Evolutionary conservation across 176 grass and related monocot genomes (phyloP), one percentile per base, ranked within the genome.

Genomic region (Raddia guianensis): DNA sequence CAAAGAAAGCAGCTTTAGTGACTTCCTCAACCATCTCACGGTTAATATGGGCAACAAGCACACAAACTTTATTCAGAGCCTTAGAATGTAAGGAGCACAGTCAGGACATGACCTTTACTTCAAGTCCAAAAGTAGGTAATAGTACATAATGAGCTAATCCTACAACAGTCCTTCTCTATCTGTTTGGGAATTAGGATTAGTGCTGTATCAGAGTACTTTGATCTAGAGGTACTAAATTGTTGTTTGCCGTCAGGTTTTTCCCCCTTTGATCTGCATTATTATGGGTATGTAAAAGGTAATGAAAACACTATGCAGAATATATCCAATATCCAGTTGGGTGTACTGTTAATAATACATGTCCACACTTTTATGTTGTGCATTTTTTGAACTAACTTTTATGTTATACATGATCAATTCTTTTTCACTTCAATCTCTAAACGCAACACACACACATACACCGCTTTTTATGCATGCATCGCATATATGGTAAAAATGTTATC

Each of bases 1-100:
- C n/a, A n/a, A n/a, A 34, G 91, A 87, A 50, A 93, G 75, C 76
- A 97, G 91, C 62, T 90, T 97, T 2, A 83, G 35, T 34, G 91
- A 97, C 48, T 97, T 97, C 83, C 85, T 97, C 2, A 75, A 93
- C 16, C 79, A 86, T 69, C 83, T 90, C 62, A 79, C 53, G 0
- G 35, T 54, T 20, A 87, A 80, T 12, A 63, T 48, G 44, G 49
- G 56, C 12, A 86, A 65, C 18, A 66, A 70, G 9, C 32, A 82
- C 3, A 87, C 73, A 77, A 87, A 77, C 69, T 97, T 89, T 63
- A 75, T 93, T 47, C 70, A 90, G 9, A 93, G 70, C 61, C 84
- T 93, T 12, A 84, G 49, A 54, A 74, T 87, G 63, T 64, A 20
- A 87, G 8, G 66, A 20, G 20, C 64, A 10, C 15, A 67, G 57